Evolutionary conservation across 768 basidiomycete species (phyloP).

Genomic region (Cyclocybe cylindracea): DNA sequence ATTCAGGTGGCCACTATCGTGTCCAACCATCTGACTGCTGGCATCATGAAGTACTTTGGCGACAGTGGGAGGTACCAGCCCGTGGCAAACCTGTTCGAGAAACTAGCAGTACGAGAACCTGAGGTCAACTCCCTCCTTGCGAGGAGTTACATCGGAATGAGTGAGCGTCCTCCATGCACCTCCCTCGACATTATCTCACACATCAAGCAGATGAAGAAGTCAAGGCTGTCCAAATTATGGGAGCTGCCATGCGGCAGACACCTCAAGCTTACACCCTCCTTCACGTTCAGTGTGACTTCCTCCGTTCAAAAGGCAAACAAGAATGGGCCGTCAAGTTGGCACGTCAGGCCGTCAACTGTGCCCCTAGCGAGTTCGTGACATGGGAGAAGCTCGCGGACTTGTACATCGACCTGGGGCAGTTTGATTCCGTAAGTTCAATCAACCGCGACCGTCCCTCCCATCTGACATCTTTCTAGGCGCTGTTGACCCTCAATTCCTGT

Average conservation of each 20-base stretch:
- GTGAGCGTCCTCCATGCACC: slow-evolving; percentile 48
- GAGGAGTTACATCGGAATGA: slow-evolving; percentile 94
- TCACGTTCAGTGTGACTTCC: slow-evolving; percentile 93
- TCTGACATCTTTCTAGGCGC: slow-evolving; percentile 42
- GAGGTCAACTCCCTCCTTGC: slow-evolving; percentile 90
- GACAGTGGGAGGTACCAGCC: slow-evolving; percentile 85
- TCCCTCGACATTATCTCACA: background rate
- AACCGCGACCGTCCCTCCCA: background rate
- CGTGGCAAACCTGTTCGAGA: slow-evolving; percentile 94
- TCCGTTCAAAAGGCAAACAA: slow-evolving; percentile 79
- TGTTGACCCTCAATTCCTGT: slow-evolving; percentile 96
- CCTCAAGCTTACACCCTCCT: slow-evolving; percentile 94
- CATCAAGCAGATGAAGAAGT: slow-evolving; percentile 86
- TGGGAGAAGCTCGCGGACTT: slow-evolving; percentile 98
- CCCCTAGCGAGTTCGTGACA: slow-evolving; percentile 97
- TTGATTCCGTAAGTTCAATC: slow-evolving; percentile 56
- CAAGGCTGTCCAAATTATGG: slow-evolving; percentile 94
- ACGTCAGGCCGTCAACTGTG: slow-evolving; percentile 94
- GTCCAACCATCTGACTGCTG: slow-evolving; percentile 94
- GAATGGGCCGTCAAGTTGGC: slow-evolving; percentile 94
- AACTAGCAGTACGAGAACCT: slow-evolving; percentile 80
- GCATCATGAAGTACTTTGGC: slow-evolving; percentile 95
- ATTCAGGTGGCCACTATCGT: slow-evolving; percentile 97
- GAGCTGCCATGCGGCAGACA: slow-evolving; percentile 76
- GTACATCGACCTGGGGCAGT: slow-evolving; percentile 89